A percentile compares a stretch with the other conserved stretches of the same genome.
These are phyloP conservation scores for Saussurea involucrata DNA, from an alignment of 129 eudicot species.

Conservation along the genomic window DNA sequence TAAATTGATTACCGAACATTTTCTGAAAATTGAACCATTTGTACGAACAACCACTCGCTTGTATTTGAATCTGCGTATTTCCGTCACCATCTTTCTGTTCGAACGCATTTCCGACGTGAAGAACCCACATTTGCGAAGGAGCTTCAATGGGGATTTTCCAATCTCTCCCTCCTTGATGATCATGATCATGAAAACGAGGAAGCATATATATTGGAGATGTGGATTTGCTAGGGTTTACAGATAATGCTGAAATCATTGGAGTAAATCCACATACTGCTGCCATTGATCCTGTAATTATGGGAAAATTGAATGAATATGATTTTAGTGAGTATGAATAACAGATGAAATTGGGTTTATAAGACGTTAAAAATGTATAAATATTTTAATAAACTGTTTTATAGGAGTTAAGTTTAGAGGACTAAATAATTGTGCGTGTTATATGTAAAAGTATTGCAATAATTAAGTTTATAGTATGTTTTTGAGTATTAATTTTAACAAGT, in stretches of 20 bases:
- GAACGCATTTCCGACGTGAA: slow-evolving; percentile 83
- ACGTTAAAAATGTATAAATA: too few relatives aligned
- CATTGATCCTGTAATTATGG: slow-evolving; percentile 64
- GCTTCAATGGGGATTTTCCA: slow-evolving; percentile 86
- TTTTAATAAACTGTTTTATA: too few relatives aligned
- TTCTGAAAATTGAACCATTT: slow-evolving; percentile 94
- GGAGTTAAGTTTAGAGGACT: too few relatives aligned
- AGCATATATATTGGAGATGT: slow-evolving; percentile 86
- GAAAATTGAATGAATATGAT: neutral
- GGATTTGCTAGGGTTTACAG: slow-evolving; percentile 76
- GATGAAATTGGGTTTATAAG: neutral
- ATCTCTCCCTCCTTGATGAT: slow-evolving; percentile 31
- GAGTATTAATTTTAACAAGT: neutral
- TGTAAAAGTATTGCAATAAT: neutral
- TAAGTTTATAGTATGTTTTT: neutral
- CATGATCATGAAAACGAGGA: slow-evolving; percentile 49
- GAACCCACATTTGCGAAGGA: slow-evolving; percentile 85
- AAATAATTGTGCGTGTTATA: too few relatives aligned
- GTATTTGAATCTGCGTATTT: slow-evolving; percentile 52
- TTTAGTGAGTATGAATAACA: too few relatives aligned
- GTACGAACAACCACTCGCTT: slow-evolving; percentile 81
- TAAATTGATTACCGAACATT: slow-evolving; percentile 64
- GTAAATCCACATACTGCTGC: slow-evolving; percentile 79
- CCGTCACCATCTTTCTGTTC: slow-evolving; percentile 57
- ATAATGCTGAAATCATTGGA: slow-evolving; percentile 87